Evolutionary conservation across 2,329 filamentous ascomycete species (phyloP).

Genomic region (Cercospora sp.): DNA sequence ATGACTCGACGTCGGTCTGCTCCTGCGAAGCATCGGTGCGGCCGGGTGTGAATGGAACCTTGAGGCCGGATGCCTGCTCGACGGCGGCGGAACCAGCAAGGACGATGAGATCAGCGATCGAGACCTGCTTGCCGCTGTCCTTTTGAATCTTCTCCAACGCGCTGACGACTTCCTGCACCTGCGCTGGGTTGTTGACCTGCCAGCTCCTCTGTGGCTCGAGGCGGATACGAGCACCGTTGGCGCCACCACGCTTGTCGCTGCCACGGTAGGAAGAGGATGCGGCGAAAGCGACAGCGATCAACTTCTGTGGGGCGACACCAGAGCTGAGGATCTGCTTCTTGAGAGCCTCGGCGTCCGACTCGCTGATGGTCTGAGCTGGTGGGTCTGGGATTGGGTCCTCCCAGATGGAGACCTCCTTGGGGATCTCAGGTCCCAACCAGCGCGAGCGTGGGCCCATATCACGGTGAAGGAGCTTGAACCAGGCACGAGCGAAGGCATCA

Average conservation of each 20-base stretch:
- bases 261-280: conserved; percentile 72
- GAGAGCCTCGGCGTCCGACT: conserved; percentile 62
- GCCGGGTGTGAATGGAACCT: conserved; percentile 71
- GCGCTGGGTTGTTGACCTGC: conserved; percentile 70
- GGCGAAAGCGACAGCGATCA: conserved; percentile 68
- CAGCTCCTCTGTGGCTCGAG: conserved; percentile 71
- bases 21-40: conserved; percentile 71
- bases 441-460: conserved; percentile 71
- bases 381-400: conserved; percentile 69
- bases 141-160: conserved; percentile 65
- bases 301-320: conserved; percentile 60
- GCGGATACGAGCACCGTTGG: conserved; percentile 76
- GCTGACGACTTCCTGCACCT: conserved; percentile 62
- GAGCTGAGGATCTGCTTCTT: conserved; percentile 68
- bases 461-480: conserved; percentile 83
- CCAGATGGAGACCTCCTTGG: conserved; percentile 69
- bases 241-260: conserved; percentile 78
- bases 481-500: conserved; percentile 70
- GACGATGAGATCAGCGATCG: conserved; percentile 76
- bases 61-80: conserved; percentile 67
- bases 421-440: conserved; percentile 74
- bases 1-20: conserved; percentile 67
- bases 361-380: conserved; percentile 60
- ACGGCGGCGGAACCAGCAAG: conserved; percentile 69
- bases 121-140: conserved; percentile 66